Conservation (phyloP, 768 basidiomycete species). For the Postia placenta region DNA sequence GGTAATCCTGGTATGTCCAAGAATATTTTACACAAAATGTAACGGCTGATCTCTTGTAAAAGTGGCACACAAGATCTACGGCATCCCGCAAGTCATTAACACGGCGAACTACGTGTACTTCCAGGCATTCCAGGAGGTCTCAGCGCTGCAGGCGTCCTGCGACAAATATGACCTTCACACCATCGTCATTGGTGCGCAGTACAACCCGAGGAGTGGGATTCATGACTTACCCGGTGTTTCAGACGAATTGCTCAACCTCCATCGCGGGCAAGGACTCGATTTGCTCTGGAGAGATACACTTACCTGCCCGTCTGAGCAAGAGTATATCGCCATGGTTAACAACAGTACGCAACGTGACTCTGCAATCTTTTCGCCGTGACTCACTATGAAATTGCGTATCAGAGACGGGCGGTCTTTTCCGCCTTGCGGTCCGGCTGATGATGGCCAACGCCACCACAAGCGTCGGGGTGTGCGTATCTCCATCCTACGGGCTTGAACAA, state of each 20-base stretch:
- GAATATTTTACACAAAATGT: background rate
- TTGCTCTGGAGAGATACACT: conserved; percentile 91
- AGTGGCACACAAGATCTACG: conserved; percentile 96
- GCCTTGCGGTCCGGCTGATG: conserved; percentile 93
- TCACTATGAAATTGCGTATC: background rate
- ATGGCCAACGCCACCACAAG: conserved; percentile 79
- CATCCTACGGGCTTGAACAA: background rate
- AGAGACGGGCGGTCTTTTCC: conserved; percentile 95
- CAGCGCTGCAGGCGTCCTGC: conserved; percentile 34
- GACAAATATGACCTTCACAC: background rate
- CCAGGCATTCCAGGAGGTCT: conserved; percentile 82
- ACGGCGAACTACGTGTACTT: conserved; percentile 97
- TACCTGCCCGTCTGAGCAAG: conserved; percentile 87
- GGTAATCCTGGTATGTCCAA: conserved; percentile 63
- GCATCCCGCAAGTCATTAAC: conserved; percentile 95
- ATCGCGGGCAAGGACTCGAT: conserved; percentile 93
- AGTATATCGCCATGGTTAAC: conserved; percentile 95
- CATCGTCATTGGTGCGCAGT: background rate
- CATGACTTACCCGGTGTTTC: background rate
- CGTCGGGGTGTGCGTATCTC: conserved; percentile 44
- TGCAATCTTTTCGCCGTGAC: background rate
- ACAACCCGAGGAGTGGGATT: background rate
- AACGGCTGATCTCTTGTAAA: background rate
- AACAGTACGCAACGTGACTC: conserved; percentile 52
- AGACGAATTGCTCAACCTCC: conserved; percentile 40